Conservation (phyloP, 305 asterid species). For the Fraxinus latifolia region DNA sequence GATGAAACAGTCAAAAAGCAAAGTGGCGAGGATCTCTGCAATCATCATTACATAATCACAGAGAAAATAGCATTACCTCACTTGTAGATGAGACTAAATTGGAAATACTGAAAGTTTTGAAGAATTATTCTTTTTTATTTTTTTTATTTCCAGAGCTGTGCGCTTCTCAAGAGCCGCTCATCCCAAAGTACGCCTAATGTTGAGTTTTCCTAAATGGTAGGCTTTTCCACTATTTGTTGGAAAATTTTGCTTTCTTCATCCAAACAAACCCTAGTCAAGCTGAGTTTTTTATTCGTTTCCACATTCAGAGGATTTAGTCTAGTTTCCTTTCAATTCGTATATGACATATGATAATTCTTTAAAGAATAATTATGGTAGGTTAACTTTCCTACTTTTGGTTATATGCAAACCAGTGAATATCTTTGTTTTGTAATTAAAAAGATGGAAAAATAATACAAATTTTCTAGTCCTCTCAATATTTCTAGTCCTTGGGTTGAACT, state of each 20-base stretch:
- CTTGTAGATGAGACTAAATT: background rate
- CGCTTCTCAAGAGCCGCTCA: background rate
- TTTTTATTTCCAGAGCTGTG: background rate
- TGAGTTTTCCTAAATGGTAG: background rate
- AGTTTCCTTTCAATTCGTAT: background rate
- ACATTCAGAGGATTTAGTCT: background rate
- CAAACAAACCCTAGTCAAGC: background rate
- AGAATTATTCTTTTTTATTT: background rate
- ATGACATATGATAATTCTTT: background rate
- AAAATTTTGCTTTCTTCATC: background rate
- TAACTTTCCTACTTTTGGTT: background rate
- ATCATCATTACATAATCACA: background rate
- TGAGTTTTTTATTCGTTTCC: background rate
- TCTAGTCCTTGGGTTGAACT: background rate
- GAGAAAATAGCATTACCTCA: background rate
- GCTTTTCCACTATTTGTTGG: background rate
- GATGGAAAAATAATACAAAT: background rate
- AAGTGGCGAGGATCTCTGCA: background rate
- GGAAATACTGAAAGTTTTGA: background rate
- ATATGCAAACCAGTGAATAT: background rate
- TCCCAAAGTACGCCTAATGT: background rate
- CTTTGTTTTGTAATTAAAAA: background rate
- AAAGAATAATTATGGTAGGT: background rate
- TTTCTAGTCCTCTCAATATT: background rate
- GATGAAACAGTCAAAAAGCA: background rate